Evolutionary conservation across 208 protist species (phyloP), one percentile per base, ranked within the genome.

Genomic region (Borovskyia barvae): DNA sequence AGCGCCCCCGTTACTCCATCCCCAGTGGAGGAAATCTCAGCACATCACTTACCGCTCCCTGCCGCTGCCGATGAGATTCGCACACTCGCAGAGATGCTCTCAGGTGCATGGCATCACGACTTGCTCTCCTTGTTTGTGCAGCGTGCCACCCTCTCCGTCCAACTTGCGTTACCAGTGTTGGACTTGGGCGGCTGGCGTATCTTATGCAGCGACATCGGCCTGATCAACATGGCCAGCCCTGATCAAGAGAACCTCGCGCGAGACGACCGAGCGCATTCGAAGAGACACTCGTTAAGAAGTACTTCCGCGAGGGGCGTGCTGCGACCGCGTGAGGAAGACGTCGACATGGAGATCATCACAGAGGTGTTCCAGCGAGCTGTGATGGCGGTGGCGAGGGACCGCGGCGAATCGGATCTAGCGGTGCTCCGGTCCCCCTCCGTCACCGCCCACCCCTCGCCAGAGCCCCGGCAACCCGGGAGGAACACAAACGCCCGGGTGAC

Each of bases 121-220:
- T 26, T 95, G 9, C 58, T 92, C 22, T 57, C 66, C 19, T 64
- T 95, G 42, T 95, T 93, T 59, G 55, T 87, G 25, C 64, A 72
- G 19, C 75, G 75, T 37, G 57, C 73, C 6, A 64, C 45, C 17
- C 62, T 95, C 33, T 77, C 80, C 15, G 63, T 67, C 11, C 70
- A 87, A 35, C 78, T 83, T 35, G 82, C 85, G 26, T 80, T 93
- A 49, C 89, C 89, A 5, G 70, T 72, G 26, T 56, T 95, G n/a
- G 78, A 90, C 70, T 72, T 95, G 28, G 71, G 77, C 25, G 66
- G 73, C 52, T 95, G 89, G 85, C 77, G 89, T 8, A 22, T 92
- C 17, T 65, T 95, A 12, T 92, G 80, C 58, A 66, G 68, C 11
- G 89, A 95, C 24, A 28, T 91, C 20, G 69, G 71, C 5, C 54